phyloP scores from a whole-genome alignment of 2,329 filamentous ascomycete species.

The Chaetomium sp. region DNA sequence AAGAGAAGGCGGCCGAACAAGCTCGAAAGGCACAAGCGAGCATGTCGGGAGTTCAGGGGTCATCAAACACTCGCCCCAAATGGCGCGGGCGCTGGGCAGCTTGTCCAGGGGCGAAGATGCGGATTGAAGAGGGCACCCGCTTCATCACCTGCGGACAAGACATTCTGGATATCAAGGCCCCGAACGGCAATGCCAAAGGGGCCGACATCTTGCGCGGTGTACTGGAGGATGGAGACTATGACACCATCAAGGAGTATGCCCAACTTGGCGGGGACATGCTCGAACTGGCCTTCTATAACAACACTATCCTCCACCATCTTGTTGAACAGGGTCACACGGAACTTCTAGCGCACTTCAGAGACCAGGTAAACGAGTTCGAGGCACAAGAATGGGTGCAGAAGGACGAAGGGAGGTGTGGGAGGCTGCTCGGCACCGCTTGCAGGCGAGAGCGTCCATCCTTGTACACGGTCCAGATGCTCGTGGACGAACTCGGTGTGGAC shows the following conservation, averaged over 20 bases:
- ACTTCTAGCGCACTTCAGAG: neutral
- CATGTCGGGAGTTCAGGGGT: neutral
- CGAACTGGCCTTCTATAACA: neutral
- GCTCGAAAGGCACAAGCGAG: neutral
- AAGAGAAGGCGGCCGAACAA: neutral
- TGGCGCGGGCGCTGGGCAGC: no score
- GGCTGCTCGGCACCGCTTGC: neutral
- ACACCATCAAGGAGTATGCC: neutral
- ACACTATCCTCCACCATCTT: neutral
- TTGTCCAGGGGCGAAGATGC: neutral
- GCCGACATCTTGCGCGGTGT: neutral
- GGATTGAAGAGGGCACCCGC: neutral
- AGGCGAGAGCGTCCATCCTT: neutral
- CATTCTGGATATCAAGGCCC: neutral
- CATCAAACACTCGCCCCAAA: no score
- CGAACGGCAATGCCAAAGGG: neutral
- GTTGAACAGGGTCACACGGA: neutral
- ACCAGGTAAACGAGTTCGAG: no score
- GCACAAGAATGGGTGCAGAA: no score
- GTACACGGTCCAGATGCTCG: neutral
- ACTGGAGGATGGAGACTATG: neutral
- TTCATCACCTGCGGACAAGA: neutral
- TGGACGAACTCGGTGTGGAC: neutral
- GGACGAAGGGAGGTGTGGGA: neutral
- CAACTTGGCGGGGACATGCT: neutral